Evolutionary conservation across 2,329 filamentous ascomycete species (phyloP), one percentile per base, ranked within the genome.

Genomic region (Ascochyta lentis): DNA sequence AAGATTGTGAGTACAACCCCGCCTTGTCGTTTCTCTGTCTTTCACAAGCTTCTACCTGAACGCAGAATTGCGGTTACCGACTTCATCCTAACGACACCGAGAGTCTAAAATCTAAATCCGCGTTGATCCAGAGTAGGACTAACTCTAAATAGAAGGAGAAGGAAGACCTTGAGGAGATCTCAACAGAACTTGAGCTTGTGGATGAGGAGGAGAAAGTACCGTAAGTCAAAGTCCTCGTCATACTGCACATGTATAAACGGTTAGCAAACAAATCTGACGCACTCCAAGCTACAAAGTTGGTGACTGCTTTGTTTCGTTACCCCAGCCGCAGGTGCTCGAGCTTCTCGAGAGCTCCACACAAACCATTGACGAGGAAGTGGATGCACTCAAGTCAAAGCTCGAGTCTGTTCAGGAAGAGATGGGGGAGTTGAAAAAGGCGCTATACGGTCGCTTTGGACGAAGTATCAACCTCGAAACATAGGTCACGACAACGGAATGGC

Each of bases 381-480:
- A 83, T 19, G 82, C 79, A 56, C 79, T 97, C 50, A 92, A 97
- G 77, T 90, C 92, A 48, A 90, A 89, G 71, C 78, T 98, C 35
- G 80, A 84, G 50, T 82, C 82, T 3, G 83, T 96, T 48, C 88
- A 89, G 52, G 92, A 96, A 63, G 91, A 97, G 74, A 93, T 98
- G 90, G 85, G 87, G 60, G 83, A 90, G 75, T 82, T 99, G 62
- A 99, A 99, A 82, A 90, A 96, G 56, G 87, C 91, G 59, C 80
- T 99, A 59, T 99, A 99, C 78, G 93, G 92, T 31, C 87, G 96
- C 59, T 99, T 99, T 78, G 95, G 95, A 52, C 87, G 90, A 76
- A 96, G 93, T 76, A 99, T 99, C 82, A 99, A 99, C 78, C 83
- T 98, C 63, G 95, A 99, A 78, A 91, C 90, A 66, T 95, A 61